A percentile compares a stretch with the other conserved stretches of the same genome.
Conservation (phyloP, 306 rosid genomes). For the Pyrus communis region DNA sequence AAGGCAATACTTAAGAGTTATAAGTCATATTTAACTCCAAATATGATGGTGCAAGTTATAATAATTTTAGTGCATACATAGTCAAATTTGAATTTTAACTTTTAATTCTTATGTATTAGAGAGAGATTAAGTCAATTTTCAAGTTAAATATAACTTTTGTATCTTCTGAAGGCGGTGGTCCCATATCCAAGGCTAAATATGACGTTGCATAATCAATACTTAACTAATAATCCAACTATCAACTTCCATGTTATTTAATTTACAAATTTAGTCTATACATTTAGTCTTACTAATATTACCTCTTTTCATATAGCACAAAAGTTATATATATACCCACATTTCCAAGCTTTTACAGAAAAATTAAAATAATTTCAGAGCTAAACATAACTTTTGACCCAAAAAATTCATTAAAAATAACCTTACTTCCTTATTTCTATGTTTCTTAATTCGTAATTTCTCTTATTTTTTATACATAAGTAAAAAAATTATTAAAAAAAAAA, state of each 20-base stretch:
- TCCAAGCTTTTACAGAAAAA: too few species aligned
- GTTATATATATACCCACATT: not conserved
- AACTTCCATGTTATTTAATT: too few species aligned
- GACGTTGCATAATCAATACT: not conserved
- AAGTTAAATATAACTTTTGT: not conserved
- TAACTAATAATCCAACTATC: too few species aligned
- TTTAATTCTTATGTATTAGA: not conserved
- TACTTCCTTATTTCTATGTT: not conserved
- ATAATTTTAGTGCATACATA: too few species aligned
- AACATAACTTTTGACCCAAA: too few species aligned
- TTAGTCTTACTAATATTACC: fast-evolving
- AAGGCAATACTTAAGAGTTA: not conserved
- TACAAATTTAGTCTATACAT: too few species aligned
- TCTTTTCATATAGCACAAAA: not conserved
- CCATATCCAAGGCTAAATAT: not conserved
- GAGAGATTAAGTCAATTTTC: too few species aligned
- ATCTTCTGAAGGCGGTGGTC: not conserved
- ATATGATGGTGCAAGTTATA: not conserved
- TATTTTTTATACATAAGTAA: too few species aligned
- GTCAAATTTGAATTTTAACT: too few species aligned
- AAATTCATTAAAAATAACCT: too few species aligned
- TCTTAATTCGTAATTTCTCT: not conserved
- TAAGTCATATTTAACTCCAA: not conserved
- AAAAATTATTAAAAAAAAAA: too few species aligned
- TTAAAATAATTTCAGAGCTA: too few species aligned